A percentile compares a stretch with the other conserved stretches of the same genome.
Evolutionary conservation across 306 rosid species (phyloP).

Genomic region (Abrus pulchellus): DNA sequence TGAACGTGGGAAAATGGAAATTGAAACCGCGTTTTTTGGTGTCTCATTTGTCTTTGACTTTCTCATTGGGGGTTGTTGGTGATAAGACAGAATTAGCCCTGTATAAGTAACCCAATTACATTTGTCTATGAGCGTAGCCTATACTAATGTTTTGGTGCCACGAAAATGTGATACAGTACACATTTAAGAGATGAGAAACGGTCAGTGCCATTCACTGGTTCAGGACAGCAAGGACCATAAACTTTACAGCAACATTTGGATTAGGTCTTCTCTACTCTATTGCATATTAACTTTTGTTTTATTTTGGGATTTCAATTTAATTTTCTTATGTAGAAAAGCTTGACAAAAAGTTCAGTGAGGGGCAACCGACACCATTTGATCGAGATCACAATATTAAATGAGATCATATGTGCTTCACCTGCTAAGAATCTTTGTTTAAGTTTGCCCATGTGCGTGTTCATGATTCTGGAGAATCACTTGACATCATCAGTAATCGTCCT

Average conservation of each 20-base stretch:
- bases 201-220: constrained; percentile 6
- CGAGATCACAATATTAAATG: constrained; percentile 11
- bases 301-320: background rate
- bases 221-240: background rate
- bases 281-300: background rate
- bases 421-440: constrained; percentile 46
- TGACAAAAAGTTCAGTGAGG: background rate
- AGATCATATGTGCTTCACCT: constrained; percentile 16
- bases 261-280: background rate
- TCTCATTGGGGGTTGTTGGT: constrained; percentile 39
- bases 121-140: constrained; percentile 16
- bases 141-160: background rate
- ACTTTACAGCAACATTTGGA: background rate
- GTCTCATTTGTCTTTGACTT: constrained; percentile 54
- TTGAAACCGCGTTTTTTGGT: constrained; percentile 71
- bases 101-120: background rate
- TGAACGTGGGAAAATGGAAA: constrained; percentile 61
- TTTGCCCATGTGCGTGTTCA: constrained; percentile 46
- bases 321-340: background rate
- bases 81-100: constrained; percentile 49
- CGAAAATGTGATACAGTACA: background rate
- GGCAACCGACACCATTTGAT: constrained; percentile 38
- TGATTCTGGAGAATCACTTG: constrained; percentile 36
- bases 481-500: constrained; percentile 35
- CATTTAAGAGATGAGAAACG: background rate